Percentiles rank a stretch among this genome's conserved stretches.
These are phyloP conservation scores for Morella rubra DNA, from an alignment of 306 rosid species.

Conservation along the genomic window DNA sequence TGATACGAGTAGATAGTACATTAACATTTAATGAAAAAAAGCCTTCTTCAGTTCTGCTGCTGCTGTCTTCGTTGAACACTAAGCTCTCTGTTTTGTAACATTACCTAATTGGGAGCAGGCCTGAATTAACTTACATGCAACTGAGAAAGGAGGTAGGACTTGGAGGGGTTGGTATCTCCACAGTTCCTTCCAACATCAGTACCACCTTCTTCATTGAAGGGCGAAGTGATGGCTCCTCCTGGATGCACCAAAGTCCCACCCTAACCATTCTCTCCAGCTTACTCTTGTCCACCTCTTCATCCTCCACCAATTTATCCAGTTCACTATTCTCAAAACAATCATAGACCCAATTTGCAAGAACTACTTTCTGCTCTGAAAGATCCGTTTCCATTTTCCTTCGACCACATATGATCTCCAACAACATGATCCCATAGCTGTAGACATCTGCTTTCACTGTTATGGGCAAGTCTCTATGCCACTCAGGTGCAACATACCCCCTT, in stretches of 20 bases:
- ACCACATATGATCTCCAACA: conserved; percentile 39
- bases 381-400: conserved; percentile 24
- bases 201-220: conserved; percentile 38
- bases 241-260: conserved; percentile 42
- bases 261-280: conserved; percentile 22
- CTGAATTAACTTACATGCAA: background rate
- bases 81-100: background rate
- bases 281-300: conserved; percentile 10
- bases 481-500: conserved; percentile 37
- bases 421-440: conserved; percentile 41
- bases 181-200: conserved; percentile 38
- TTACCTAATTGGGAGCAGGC: background rate
- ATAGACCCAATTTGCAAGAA: conserved; percentile 30
- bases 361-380: conserved; percentile 15
- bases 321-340: conserved; percentile 24
- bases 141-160: conserved; percentile 5
- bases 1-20: too few relatives aligned
- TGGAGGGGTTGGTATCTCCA: conserved; percentile 32
- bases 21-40: too few relatives aligned
- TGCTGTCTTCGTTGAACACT: too few relatives aligned
- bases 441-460: conserved; percentile 35
- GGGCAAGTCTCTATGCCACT: conserved; percentile 35
- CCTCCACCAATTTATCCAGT: conserved; percentile 12
- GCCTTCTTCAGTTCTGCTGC: too few relatives aligned
- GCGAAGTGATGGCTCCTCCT: conserved; percentile 24